phyloP scores from a whole-genome alignment of 371 early-diverging fungal species.

The Mortierella sp. region DNA sequence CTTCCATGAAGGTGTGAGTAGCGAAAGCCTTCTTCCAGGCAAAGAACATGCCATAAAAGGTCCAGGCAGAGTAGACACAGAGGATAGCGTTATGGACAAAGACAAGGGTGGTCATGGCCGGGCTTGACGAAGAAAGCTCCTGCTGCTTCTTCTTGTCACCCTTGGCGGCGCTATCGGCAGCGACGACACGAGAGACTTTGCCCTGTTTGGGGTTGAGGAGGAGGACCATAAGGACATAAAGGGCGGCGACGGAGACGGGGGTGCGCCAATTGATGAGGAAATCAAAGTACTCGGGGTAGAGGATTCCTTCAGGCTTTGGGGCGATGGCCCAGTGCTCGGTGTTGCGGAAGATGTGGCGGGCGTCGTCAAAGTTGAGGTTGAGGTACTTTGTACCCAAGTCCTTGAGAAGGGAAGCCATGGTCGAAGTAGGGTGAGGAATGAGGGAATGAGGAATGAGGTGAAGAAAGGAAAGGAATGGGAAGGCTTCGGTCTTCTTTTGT shows the following conservation, averaged over 20 bases:
- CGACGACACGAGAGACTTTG: slow-evolving; percentile 58
- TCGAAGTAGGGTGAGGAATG: slow-evolving; percentile 14
- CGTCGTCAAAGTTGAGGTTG: slow-evolving; percentile 49
- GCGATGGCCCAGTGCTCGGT: slow-evolving; percentile 50
- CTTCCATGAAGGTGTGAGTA: slow-evolving; percentile 52
- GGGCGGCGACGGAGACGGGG: slow-evolving; percentile 35
- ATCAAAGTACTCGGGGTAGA: slow-evolving; percentile 58
- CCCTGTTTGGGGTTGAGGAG: slow-evolving; percentile 56
- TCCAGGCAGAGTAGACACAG: slow-evolving; percentile 70
- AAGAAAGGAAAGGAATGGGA: background rate
- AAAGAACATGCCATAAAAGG: slow-evolving; percentile 61
- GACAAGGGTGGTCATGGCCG: slow-evolving; percentile 64
- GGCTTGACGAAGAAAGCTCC: slow-evolving; percentile 42
- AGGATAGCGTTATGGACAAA: slow-evolving; percentile 72
- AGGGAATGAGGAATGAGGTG: slow-evolving; percentile 6
- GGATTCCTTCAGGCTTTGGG: slow-evolving; percentile 42
- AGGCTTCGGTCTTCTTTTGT: background rate
- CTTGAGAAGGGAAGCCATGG: slow-evolving; percentile 41
- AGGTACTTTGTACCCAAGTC: slow-evolving; percentile 37
- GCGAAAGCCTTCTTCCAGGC: slow-evolving; percentile 46
- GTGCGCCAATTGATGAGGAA: slow-evolving; percentile 58
- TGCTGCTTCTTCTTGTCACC: slow-evolving; percentile 22
- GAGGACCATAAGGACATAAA: slow-evolving; percentile 52
- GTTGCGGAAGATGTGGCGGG: slow-evolving; percentile 48
- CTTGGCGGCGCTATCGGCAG: slow-evolving; percentile 45